phyloP scores from a whole-genome alignment of 106 monocot genomes.

The Acanthochlamys bracteata region DNA sequence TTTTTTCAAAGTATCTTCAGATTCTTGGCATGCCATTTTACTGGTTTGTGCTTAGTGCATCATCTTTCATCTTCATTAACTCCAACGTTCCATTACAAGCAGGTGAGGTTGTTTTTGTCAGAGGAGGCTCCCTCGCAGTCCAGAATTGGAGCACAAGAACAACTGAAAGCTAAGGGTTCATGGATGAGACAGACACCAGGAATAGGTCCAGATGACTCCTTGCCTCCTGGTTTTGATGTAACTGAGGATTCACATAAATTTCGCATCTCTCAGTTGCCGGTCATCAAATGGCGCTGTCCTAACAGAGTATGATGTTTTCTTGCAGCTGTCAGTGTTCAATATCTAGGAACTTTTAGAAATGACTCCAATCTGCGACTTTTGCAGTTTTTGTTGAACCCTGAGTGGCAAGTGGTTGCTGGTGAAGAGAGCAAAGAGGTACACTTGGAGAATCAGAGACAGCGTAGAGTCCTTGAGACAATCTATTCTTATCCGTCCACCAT shows the following conservation, averaged over 20 bases:
- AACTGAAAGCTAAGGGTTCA: conserved; percentile 79
- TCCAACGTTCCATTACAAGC: neutral
- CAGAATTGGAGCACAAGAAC: conserved; percentile 49
- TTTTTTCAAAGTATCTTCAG: too few relatives aligned
- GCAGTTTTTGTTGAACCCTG: conserved; percentile 45
- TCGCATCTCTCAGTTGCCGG: conserved; percentile 44
- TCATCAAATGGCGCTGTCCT: conserved; percentile 65
- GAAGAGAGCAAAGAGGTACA: conserved; percentile 69
- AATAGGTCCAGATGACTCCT: conserved; percentile 42
- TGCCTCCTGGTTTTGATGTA: conserved; percentile 70
- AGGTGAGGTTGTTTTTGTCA: conserved; percentile 79
- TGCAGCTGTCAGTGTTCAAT: neutral
- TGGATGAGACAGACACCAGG: conserved; percentile 46
- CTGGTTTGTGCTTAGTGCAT: too few relatives aligned
- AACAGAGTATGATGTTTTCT: conserved; percentile 31
- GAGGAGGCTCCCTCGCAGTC: conserved; percentile 81
- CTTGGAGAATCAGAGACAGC: conserved; percentile 45
- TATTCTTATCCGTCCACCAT: conserved; percentile 66
- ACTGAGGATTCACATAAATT: conserved; percentile 7
- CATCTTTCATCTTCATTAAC: neutral
- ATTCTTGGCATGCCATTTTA: too few relatives aligned
- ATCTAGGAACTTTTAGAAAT: neutral
- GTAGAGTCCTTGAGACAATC: conserved; percentile 67
- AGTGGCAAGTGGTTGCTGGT: conserved; percentile 82
- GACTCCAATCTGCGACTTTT: neutral